Conservation (phyloP, 2,329 filamentous ascomycete species). For the Metarhizium humberi region DNA sequence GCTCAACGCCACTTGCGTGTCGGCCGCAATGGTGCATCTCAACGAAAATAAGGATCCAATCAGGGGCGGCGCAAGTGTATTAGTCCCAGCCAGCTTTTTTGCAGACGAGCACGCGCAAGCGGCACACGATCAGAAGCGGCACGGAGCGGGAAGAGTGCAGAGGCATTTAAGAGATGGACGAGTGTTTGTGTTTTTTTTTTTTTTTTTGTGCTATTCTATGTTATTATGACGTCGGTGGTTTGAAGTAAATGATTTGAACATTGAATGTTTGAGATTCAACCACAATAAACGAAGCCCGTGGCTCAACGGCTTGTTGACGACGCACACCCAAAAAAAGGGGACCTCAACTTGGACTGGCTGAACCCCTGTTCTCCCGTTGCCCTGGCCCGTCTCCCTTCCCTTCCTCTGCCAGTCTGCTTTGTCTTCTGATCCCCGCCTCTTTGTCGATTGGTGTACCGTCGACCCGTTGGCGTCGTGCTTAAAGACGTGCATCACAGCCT, state of each 20-base stretch:
- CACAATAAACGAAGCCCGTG: too few relatives aligned
- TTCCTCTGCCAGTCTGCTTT: too few relatives aligned
- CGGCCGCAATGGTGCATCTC: background rate
- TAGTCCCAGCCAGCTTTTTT: background rate
- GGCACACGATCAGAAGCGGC: background rate
- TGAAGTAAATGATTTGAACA: too few relatives aligned
- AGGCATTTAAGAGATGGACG: background rate
- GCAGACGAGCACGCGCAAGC: conserved; percentile 1
- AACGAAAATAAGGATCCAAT: background rate
- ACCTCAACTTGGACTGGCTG: too few relatives aligned
- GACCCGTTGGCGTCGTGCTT: background rate
- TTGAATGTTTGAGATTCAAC: too few relatives aligned
- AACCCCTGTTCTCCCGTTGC: too few relatives aligned
- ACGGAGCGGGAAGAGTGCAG: background rate
- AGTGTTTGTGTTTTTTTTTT: background rate
- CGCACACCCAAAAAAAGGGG: too few relatives aligned
- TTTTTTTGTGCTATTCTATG: too few relatives aligned
- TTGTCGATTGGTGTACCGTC: background rate
- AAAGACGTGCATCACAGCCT: background rate
- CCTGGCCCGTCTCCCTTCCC: background rate
- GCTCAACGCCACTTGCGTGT: background rate
- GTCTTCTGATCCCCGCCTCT: background rate
- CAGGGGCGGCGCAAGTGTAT: background rate
- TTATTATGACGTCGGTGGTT: too few relatives aligned
- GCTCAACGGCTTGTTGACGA: too few relatives aligned